These are phyloP conservation scores for Dipteronia dyeriana DNA, from an alignment of 345 rosid genomes.

Conservation along the genomic window DNA sequence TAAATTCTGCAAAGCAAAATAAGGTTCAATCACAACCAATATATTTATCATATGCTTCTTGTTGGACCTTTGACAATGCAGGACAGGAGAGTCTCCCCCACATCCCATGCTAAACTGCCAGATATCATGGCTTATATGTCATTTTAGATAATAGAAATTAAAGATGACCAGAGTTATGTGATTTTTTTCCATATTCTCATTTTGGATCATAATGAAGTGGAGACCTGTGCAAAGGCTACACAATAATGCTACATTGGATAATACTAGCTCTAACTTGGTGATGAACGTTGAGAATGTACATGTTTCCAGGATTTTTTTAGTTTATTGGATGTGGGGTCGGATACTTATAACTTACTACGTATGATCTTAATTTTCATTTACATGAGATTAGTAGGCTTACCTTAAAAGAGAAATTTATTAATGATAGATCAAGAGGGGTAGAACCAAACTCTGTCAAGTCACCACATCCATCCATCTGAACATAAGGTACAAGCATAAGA, in stretches of 20 bases:
- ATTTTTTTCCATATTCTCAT: neutral
- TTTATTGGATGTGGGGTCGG: neutral
- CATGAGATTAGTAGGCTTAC: slow-evolving; percentile 30
- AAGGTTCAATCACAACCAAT: neutral
- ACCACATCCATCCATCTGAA: slow-evolving; percentile 68
- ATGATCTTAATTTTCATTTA: neutral
- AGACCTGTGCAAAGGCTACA: neutral
- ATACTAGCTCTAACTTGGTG: neutral
- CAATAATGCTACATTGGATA: neutral
- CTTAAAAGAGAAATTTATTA: slow-evolving; percentile 81
- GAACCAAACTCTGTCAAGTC: slow-evolving; percentile 57
- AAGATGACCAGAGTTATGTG: neutral
- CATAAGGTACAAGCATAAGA: slow-evolving; percentile 1
- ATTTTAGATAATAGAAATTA: neutral
- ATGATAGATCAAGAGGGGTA: slow-evolving; percentile 57
- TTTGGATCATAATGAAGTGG: neutral
- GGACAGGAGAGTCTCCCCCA: neutral
- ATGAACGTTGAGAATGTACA: neutral
- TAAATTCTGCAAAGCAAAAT: slow-evolving; percentile 53
- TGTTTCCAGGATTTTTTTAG: neutral
- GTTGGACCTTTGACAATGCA: too few species aligned
- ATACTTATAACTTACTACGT: neutral
- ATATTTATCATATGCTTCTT: neutral
- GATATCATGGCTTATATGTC: neutral
- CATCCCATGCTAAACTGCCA: neutral